Evolutionary conservation across 768 basidiomycete species (phyloP), one percentile per base, ranked within the genome.

Genomic region (Gloeopeniophorella convolvens): DNA sequence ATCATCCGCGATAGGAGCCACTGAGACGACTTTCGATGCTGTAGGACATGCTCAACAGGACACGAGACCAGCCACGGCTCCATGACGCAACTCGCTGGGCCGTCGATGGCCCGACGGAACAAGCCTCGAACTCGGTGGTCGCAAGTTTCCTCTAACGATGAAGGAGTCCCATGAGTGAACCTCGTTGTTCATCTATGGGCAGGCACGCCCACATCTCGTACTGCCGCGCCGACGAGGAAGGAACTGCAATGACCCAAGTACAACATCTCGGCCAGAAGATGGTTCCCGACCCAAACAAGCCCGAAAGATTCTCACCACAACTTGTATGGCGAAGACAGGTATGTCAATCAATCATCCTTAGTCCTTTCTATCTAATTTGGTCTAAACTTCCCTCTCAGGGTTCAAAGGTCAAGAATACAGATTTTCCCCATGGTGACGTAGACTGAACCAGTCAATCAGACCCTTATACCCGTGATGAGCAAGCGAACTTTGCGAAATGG

Each of bases 21-120:
- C 28, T 28, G 18, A 16, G 45, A 32, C 8, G 4, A 36, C 5
- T 45, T 7, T 4, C 18, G 7, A 20, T 20, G n/a, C 5, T 36
- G 28, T 33, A 82, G 80, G 75, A 0, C 81, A 82, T 55, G 49
- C 76, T 1, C 78, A 82, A 50, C 68, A 72, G 56, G 76, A 42
- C 80, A 82, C 34, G 79, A 81, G 37, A 83, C 80, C 0, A 69
- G 68, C 10, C 80, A 82, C 47, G 82, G 80, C 8, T 80, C 78
- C 1, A 82, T 82, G 79, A 74, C 77, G 0, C 70, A 66, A 75
- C 77, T 0, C 66, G 69, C 31, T 83, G 82, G 82, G 67, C 73
- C 0, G 59, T 81, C 3, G 78, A 80, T 45, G 77, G 75, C 1
- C 72, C 1, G 73, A 79, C 10, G 76, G 72, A 13, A 69, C 68